Conservation (phyloP, 352 stramenopile species). For the Globisporangium okanoganense region DNA sequence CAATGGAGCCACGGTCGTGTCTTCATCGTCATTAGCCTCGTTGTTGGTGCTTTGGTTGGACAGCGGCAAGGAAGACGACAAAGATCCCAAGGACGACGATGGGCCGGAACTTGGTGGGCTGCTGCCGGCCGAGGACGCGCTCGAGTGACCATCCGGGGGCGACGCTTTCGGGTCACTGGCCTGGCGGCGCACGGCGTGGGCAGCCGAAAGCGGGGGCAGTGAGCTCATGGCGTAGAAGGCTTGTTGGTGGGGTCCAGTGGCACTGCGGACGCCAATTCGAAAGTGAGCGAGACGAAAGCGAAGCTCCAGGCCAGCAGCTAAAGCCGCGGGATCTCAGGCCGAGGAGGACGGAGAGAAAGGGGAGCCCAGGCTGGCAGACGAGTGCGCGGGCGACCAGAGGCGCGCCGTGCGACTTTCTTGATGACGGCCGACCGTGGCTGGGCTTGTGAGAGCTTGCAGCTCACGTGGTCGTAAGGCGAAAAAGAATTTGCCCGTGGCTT, state of each 20-base stretch:
- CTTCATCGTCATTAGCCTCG: not conserved
- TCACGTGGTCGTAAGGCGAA: conserved; percentile 1
- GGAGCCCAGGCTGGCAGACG: not conserved
- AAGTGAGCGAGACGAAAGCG: not conserved
- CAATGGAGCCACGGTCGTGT: not conserved
- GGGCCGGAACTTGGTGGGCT: not conserved
- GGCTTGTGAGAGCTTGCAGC: too few relatives aligned
- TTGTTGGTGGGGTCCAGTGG: not conserved
- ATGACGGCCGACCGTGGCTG: not conserved
- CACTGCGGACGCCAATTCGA: not conserved
- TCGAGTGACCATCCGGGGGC: not conserved
- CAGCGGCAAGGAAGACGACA: not conserved
- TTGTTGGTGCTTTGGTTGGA: not conserved
- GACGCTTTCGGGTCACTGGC: not conserved
- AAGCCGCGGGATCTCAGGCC: too few relatives aligned
- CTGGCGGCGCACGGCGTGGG: not conserved
- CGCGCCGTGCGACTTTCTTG: not conserved
- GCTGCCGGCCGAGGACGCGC: not conserved
- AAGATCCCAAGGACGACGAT: not conserved
- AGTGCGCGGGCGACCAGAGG: not conserved
- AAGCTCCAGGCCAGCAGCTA: too few relatives aligned
- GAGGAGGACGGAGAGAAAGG: not conserved
- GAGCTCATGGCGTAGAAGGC: not conserved
- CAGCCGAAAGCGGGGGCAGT: not conserved
- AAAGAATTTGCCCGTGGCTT: conserved; percentile 4